phyloP scores from a whole-genome alignment of 805 yeast species.

The Alloascoidea hylecoeti region DNA sequence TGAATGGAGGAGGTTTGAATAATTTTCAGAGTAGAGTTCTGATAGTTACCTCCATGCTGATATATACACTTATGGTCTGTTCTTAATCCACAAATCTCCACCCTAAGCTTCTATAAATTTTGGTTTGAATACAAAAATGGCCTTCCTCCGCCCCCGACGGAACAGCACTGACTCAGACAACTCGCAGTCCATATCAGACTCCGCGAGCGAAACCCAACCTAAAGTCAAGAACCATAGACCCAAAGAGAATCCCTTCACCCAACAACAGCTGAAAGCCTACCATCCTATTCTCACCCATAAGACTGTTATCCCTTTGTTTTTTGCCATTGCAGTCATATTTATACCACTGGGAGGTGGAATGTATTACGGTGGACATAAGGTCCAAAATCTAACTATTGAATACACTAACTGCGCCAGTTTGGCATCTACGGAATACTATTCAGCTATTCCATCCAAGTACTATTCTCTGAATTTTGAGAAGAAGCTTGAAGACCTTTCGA shows the following conservation, averaged over 20 bases:
- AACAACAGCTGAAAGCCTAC: constrained; percentile 3
- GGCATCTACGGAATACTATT: constrained; percentile 29
- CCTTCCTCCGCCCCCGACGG: not conserved
- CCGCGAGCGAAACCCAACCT: not conserved
- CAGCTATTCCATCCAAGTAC: constrained; percentile 44
- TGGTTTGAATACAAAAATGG: too few relatives aligned
- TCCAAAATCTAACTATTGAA: constrained; percentile 61
- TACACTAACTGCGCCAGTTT: constrained; percentile 54
- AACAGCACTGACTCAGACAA: not conserved
- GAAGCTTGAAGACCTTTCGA: constrained; percentile 13
- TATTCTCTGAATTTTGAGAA: constrained; percentile 47
- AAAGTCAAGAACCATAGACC: constrained; percentile 2
- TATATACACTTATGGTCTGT: too few relatives aligned
- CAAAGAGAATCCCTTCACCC: constrained; percentile 2
- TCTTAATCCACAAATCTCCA: too few relatives aligned
- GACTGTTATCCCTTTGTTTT: constrained; percentile 75
- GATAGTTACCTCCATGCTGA: too few relatives aligned
- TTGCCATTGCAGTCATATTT: constrained; percentile 62
- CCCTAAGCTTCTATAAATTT: too few relatives aligned
- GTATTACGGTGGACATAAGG: constrained; percentile 60
- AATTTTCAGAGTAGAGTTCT: too few relatives aligned
- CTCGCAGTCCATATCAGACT: not conserved
- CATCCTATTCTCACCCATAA: constrained; percentile 80
- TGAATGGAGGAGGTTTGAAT: too few relatives aligned
- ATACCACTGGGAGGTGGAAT: constrained; percentile 88